Evolutionary conservation across 2,329 filamentous ascomycete species (phyloP).

Genomic region (Fusarium redolens): DNA sequence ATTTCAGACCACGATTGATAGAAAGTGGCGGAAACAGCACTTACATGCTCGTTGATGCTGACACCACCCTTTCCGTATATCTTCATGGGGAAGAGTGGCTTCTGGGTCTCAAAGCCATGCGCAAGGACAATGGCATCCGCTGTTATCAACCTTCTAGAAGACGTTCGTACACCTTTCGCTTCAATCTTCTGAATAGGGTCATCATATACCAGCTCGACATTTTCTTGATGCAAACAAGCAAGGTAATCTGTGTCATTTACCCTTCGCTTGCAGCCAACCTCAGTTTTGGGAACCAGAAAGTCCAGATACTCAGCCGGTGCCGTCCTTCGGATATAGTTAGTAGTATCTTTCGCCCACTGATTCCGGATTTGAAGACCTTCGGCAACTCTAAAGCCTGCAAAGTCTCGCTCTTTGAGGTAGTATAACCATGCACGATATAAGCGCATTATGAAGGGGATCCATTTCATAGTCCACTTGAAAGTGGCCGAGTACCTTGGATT

Average conservation of each 20-base stretch:
- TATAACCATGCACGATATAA: constrained; percentile 37
- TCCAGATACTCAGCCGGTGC: constrained; percentile 46
- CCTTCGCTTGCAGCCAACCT: constrained; percentile 51
- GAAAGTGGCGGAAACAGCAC: constrained; percentile 1
- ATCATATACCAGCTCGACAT: constrained; percentile 46
- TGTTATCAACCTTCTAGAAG: constrained; percentile 32
- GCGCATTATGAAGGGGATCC: constrained; percentile 37
- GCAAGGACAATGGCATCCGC: constrained; percentile 57
- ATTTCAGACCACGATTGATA: constrained; percentile 4
- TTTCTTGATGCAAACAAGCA: constrained; percentile 42
- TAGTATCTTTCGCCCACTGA: constrained; percentile 23
- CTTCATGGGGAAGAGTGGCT: constrained; percentile 59
- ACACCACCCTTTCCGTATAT: constrained; percentile 57
- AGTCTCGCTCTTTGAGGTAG: constrained; percentile 37
- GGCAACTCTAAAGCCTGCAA: constrained; percentile 36
- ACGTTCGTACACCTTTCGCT: constrained; percentile 25
- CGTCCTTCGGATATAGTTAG: constrained; percentile 43
- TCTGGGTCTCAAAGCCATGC: constrained; percentile 61
- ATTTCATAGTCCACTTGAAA: constrained; percentile 43
- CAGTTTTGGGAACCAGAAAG: constrained; percentile 48
- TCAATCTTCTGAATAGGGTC: constrained; percentile 32
- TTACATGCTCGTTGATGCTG: constrained; percentile 54
- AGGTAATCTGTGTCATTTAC: constrained; percentile 52
- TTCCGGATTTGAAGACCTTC: constrained; percentile 29
- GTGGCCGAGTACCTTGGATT: constrained; percentile 37